A percentile compares a stretch with the other conserved stretches of the same genome.
Evolutionary conservation across 768 basidiomycete species (phyloP).

Genomic region (Harrya chromipes): DNA sequence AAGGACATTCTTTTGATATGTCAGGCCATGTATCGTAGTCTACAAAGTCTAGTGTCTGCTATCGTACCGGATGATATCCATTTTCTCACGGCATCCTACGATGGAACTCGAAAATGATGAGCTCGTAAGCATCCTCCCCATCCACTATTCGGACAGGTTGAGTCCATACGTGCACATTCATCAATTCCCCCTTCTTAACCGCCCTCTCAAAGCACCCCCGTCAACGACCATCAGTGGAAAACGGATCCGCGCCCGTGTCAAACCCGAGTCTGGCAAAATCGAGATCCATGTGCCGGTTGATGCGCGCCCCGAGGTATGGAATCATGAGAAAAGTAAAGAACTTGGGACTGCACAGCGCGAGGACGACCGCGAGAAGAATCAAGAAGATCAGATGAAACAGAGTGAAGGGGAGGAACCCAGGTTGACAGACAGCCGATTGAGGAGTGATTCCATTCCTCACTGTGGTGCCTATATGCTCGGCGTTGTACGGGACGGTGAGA

Average conservation of each 20-base stretch:
- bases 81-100: slow-evolving; percentile 16
- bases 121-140: slow-evolving; percentile 64
- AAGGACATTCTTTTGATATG: slow-evolving; percentile 3
- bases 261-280: slow-evolving; percentile 55
- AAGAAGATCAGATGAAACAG: slow-evolving; percentile 47
- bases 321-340: slow-evolving; percentile 61
- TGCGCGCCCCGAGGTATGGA: slow-evolving; percentile 78
- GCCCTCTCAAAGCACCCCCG: slow-evolving; percentile 74
- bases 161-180: slow-evolving; percentile 69
- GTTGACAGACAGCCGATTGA: slow-evolving; percentile 65
- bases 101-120: slow-evolving; percentile 47
- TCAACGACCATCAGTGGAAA: slow-evolving; percentile 72
- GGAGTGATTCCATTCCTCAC: slow-evolving; percentile 67
- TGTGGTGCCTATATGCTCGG: slow-evolving; percentile 74
- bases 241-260: slow-evolving; percentile 69
- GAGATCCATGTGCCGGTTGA: slow-evolving; percentile 86
- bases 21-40: slow-evolving; percentile 4
- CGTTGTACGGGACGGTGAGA: slow-evolving; percentile 65
- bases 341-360: slow-evolving; percentile 64
- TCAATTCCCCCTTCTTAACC: slow-evolving; percentile 74
- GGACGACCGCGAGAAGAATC: slow-evolving; percentile 78
- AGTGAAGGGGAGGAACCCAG: slow-evolving; percentile 56
- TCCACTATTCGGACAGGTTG: slow-evolving; percentile 65
- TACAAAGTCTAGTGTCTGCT: neutral
- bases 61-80: neutral